Evolutionary conservation across 2,329 filamentous ascomycete genomes (phyloP).

Genomic region (Ampelomyces quisqualis): DNA sequence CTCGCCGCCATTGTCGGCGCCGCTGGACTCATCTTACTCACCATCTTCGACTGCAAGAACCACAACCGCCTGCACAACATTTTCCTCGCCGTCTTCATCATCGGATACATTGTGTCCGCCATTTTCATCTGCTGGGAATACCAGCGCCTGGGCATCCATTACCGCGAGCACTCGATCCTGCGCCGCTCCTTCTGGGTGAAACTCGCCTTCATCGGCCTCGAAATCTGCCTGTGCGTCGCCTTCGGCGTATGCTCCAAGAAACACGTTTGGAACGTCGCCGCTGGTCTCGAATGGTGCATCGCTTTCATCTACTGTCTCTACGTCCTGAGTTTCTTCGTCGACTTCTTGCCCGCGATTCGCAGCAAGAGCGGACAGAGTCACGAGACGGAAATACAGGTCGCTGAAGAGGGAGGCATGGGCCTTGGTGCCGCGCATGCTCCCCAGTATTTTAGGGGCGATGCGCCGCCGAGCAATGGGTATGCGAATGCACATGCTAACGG

Average conservation of each 20-base stretch:
- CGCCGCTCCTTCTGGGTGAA: constrained; percentile 85
- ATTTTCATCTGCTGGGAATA: constrained; percentile 91
- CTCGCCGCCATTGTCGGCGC: constrained; percentile 73
- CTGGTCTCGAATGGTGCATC: constrained; percentile 77
- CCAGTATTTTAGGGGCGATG: constrained; percentile 31
- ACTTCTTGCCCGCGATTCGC: constrained; percentile 75
- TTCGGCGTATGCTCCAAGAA: constrained; percentile 64
- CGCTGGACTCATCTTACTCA: constrained; percentile 75
- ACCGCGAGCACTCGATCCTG: constrained; percentile 73
- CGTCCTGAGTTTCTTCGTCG: constrained; percentile 80
- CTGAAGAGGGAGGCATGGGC: constrained; percentile 24
- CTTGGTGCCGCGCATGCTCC: constrained; percentile 29
- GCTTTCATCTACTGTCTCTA: constrained; percentile 87
- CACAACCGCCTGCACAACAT: constrained; percentile 69
- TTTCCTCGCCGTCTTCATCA: constrained; percentile 81
- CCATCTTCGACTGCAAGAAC: constrained; percentile 78
- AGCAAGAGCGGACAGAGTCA: constrained; percentile 53
- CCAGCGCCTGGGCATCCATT: constrained; percentile 76
- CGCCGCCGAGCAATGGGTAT: constrained; percentile 13
- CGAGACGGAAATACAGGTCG: constrained; percentile 41
- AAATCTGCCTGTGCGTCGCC: constrained; percentile 69
- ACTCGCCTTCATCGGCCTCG: constrained; percentile 77
- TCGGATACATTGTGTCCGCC: constrained; percentile 79
- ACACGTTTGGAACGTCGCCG: constrained; percentile 63
- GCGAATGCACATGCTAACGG: constrained; percentile 18